These are phyloP conservation scores for Naganishia sp. DNA, from an alignment of 1,284 basidiomycete genomes.

Conservation along the genomic window DNA sequence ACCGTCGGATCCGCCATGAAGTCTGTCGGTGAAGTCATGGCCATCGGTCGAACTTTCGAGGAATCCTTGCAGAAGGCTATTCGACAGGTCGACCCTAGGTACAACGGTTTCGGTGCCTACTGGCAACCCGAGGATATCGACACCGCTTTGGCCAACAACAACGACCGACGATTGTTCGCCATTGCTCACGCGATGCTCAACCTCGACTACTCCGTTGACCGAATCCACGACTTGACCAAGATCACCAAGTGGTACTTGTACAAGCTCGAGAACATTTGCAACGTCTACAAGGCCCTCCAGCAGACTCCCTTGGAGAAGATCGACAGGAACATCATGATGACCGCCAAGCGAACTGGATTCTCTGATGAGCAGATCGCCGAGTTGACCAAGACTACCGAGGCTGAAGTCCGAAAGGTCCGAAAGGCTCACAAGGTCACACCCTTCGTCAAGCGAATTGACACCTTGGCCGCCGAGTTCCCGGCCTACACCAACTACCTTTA, in stretches of 20 bases:
- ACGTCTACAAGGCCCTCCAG: constrained; percentile 73
- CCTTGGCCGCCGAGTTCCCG: constrained; percentile 97
- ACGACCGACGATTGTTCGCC: constrained; percentile 92
- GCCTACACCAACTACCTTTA: constrained; percentile 99
- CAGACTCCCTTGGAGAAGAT: constrained; percentile 66
- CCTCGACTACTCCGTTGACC: constrained; percentile 85
- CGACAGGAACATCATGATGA: constrained; percentile 68
- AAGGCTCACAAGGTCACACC: constrained; percentile 87
- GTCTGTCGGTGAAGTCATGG: constrained; percentile 99
- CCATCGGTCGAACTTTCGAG: constrained; percentile 98
- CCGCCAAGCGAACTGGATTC: constrained; percentile 90
- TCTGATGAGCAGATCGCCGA: constrained; percentile 89
- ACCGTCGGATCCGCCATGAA: constrained; percentile 98
- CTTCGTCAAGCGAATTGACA: constrained; percentile 99
- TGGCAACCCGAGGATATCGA: constrained; percentile 81
- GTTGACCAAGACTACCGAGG: constrained; percentile 69
- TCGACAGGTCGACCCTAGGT: constrained; percentile 90
- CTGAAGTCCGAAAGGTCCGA: constrained; percentile 73
- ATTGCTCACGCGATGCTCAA: constrained; percentile 97
- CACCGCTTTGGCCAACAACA: constrained; percentile 62
- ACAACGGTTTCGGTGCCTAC: constrained; percentile 62
- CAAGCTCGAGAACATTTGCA: constrained; percentile 97
- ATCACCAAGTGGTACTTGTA: constrained; percentile 99
- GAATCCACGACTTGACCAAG: constrained; percentile 90
- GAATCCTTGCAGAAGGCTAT: constrained; percentile 99